Conservation (phyloP, 805 yeast genomes). For the Candida piceae region DNA sequence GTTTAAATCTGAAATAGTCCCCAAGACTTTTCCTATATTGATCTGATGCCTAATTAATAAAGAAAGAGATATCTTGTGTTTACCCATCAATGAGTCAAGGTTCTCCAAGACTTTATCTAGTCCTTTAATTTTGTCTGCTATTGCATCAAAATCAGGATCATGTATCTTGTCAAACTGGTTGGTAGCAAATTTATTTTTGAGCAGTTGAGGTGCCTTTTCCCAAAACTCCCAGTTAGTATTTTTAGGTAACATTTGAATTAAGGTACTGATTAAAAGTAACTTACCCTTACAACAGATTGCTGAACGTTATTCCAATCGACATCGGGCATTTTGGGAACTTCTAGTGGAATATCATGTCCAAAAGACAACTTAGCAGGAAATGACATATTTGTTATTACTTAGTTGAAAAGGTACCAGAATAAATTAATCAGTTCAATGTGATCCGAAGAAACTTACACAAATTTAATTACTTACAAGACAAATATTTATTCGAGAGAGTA, state of each 20-base stretch:
- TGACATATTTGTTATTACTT: neutral
- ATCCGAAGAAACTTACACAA: too few species aligned
- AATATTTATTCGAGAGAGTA: too few species aligned
- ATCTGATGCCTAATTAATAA: conserved; percentile 12
- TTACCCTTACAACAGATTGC: conserved; percentile 22
- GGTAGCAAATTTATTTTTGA: conserved; percentile 25
- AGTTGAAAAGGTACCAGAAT: too few species aligned
- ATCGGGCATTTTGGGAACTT: conserved; percentile 16
- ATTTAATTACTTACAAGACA: too few species aligned
- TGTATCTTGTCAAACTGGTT: conserved; percentile 26
- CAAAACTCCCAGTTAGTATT: conserved; percentile 1
- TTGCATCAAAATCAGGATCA: conserved; percentile 35
- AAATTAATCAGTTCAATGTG: too few species aligned
- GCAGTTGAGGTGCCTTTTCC: conserved; percentile 29
- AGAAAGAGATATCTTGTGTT: conserved; percentile 11
- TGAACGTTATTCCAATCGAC: conserved; percentile 26
- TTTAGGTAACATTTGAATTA: neutral
- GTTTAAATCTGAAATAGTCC: conserved; percentile 10
- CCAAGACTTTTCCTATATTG: conserved; percentile 7
- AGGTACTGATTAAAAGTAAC: conserved; percentile 2
- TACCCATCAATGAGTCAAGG: conserved; percentile 10
- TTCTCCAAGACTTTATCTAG: conserved; percentile 13
- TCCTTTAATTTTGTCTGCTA: conserved; percentile 13
- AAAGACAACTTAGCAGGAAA: conserved; percentile 1
- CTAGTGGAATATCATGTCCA: conserved; percentile 7